A percentile compares a stretch with the other conserved stretches of the same genome.
Conservation (phyloP, 176 grass and related monocot genomes). For the Hyparrhenia diplandra region DNA sequence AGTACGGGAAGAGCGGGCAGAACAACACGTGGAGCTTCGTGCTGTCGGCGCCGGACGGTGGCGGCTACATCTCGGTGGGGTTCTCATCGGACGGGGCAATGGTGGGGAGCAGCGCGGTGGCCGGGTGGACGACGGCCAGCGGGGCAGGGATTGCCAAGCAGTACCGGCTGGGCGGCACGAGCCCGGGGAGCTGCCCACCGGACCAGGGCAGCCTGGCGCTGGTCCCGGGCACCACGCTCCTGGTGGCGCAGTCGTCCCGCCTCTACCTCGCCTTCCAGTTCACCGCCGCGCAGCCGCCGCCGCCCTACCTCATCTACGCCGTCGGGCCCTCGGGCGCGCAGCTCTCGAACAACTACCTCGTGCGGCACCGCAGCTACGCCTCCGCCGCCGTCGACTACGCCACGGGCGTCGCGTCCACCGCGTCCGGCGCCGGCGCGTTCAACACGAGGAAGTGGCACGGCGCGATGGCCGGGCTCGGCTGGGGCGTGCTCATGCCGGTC, state of each 20-base stretch:
- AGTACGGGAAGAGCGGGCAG: constrained; percentile 47
- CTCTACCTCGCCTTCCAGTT: constrained; percentile 79
- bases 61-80: constrained; percentile 58
- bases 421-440: neutral
- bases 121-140: constrained; percentile 42
- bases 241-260: constrained; percentile 35
- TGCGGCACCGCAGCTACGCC: constrained; percentile 27
- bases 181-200: constrained; percentile 41
- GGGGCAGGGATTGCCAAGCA: constrained; percentile 51
- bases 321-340: constrained; percentile 38
- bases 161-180: constrained; percentile 54
- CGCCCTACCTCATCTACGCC: constrained; percentile 58
- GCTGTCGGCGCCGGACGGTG: constrained; percentile 59
- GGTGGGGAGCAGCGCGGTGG: constrained; percentile 60
- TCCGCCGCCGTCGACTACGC: constrained; percentile 48
- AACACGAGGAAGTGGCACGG: constrained; percentile 50
- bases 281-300: neutral
- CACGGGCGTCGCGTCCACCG: constrained; percentile 29
- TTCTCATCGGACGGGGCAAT: constrained; percentile 56
- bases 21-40: constrained; percentile 57
- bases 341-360: constrained; percentile 44
- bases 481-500: constrained; percentile 64
- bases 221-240: constrained; percentile 34
- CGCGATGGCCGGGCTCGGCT: constrained; percentile 41
- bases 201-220: constrained; percentile 53